Evolutionary conservation across 2,329 filamentous ascomycete species (phyloP).

Genomic region (Neophaeococcomyces mojaviensis): DNA sequence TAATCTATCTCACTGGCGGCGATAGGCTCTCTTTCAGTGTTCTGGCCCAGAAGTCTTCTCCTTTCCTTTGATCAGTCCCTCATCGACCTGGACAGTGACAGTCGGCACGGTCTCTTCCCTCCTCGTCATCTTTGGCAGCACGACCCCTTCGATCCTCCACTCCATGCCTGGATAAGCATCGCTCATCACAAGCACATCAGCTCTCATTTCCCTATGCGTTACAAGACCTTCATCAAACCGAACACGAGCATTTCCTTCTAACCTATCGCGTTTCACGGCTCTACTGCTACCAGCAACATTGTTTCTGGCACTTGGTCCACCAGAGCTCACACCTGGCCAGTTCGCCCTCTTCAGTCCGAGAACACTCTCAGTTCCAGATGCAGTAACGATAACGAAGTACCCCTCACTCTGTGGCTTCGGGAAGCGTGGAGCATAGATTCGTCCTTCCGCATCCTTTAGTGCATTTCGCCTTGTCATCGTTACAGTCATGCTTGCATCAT

Average conservation of each 20-base stretch:
- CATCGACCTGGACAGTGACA: slow-evolving; percentile 19
- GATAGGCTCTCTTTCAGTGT: too few relatives aligned
- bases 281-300: slow-evolving; percentile 19
- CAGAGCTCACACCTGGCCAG: slow-evolving; percentile 49
- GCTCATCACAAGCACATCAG: slow-evolving; percentile 72
- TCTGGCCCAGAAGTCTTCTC: neutral
- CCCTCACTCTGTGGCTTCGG: slow-evolving; percentile 93
- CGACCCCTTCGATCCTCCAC: slow-evolving; percentile 48
- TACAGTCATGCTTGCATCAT: slow-evolving; percentile 15
- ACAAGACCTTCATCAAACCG: neutral
- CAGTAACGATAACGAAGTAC: slow-evolving; percentile 74
- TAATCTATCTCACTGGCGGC: too few relatives aligned
- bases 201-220: slow-evolving; percentile 39
- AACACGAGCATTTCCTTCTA: slow-evolving; percentile 1
- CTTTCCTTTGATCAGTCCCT: slow-evolving; percentile 17
- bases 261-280: slow-evolving; percentile 13
- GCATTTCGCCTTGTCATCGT: slow-evolving; percentile 17
- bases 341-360: slow-evolving; percentile 65
- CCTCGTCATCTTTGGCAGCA: slow-evolving; percentile 35
- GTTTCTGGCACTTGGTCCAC: slow-evolving; percentile 13
- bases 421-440: slow-evolving; percentile 80
- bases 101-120: slow-evolving; percentile 14
- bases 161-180: slow-evolving; percentile 78
- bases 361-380: slow-evolving; percentile 44
- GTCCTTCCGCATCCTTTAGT: slow-evolving; percentile 51